Evolutionary conservation across 164 flowering plant genomes (phyloP), one percentile per base, ranked within the genome.

Genomic region (Nymphaea thermarum): DNA sequence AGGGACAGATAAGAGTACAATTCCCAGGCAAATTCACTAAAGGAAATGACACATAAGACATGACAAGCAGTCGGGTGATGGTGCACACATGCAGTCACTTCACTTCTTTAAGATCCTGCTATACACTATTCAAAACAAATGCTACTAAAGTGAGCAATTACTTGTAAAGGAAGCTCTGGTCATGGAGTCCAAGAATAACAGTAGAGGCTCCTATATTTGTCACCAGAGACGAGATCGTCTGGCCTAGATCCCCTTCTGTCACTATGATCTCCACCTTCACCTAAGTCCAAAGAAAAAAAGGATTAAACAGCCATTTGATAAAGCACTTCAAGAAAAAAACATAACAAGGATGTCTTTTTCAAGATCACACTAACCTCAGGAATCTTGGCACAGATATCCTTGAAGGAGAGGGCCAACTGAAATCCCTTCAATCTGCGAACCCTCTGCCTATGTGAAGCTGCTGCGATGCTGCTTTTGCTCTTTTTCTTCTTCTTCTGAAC

Each of bases 321-420:
- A 51, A 51, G 57, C 14, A 8, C 14, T 15, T 8, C 14, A 10
- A 15, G 14, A 15, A 51, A 8, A 14, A 51, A 51, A 51, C 14
- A 51, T 8, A 51, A 15, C 3, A 51, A 51, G 14, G 57, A 7
- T 51, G 14, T 51, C 57, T 51, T 10, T 8, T 51, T 3, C 14
- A 51, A 8, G 57, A 51, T 51, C 44, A 8, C 74, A 41, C 76
- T n/a, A 71, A 86, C 91, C 67, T 86, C 83, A 51, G 84, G 83
- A 73, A 84, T 80, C 10, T 44, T 63, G 70, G 73, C 76, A 79
- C 97, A 91, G 43, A 89, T 79, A 59, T 85, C 86, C 64, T 84
- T 83, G 81, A 93, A 93, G 57, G 98, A 87, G 73, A 93, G 86
- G 63, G 98, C 97, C 63, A 91, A 72, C 62, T 91, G 93, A 69